Percentiles rank a stretch among this genome's conserved stretches.
Evolutionary conservation across 2,329 filamentous ascomycete genomes (phyloP).

Genomic region (Apiospora arundinis): DNA sequence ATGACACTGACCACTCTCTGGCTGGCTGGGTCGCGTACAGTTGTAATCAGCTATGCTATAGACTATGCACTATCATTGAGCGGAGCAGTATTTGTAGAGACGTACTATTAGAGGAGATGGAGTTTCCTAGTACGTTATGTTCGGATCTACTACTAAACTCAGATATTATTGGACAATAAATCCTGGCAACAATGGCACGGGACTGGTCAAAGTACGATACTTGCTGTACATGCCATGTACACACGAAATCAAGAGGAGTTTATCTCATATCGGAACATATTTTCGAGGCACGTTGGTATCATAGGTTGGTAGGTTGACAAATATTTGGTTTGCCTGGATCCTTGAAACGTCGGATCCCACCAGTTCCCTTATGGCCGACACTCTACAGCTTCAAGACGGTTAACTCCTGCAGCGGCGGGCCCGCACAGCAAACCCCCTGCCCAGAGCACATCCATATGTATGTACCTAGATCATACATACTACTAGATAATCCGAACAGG

Average conservation of each 20-base stretch:
- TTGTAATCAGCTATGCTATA: background rate
- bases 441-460: background rate
- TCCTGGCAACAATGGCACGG: background rate
- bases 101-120: too few species aligned
- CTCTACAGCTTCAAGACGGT: background rate
- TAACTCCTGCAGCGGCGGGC: background rate
- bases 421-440: background rate
- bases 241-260: background rate
- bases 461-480: background rate
- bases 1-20: background rate
- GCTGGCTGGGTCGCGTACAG: background rate
- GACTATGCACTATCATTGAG: background rate
- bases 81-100: background rate
- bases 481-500: background rate
- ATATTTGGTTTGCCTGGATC: conserved; percentile 9
- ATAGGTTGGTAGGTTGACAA: conserved; percentile 8
- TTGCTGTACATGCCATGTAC: background rate
- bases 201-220: background rate
- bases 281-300: background rate
- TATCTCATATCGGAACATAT: background rate
- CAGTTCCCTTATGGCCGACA: background rate
- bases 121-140: too few species aligned
- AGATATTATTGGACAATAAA: too few species aligned
- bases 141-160: too few species aligned
- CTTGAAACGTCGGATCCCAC: conserved; percentile 9